Conservation (phyloP, 1,139 yeast species). For the Martiniozyma asiatica region DNA sequence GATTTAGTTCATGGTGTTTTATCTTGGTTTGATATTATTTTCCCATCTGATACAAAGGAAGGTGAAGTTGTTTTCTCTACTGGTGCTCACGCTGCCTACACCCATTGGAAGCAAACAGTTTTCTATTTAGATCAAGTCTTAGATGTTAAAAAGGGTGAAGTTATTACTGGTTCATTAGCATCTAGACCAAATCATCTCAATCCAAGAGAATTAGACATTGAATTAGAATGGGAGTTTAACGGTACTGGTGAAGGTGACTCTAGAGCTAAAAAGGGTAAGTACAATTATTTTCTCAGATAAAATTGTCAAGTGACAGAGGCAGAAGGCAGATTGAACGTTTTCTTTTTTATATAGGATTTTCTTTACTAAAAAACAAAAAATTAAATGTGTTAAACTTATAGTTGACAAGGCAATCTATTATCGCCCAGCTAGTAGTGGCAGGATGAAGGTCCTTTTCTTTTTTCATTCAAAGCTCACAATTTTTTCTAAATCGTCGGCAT, state of each 20-base stretch:
- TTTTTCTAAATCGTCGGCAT: constrained; percentile 32
- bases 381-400: too few species aligned
- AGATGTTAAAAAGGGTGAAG: constrained; percentile 68
- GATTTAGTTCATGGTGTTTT: constrained; percentile 83
- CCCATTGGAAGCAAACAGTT: constrained; percentile 97
- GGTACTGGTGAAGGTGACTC: constrained; percentile 40
- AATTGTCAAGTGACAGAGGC: too few species aligned
- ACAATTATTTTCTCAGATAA: constrained; percentile 56
- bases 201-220: constrained; percentile 79
- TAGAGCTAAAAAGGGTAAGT: constrained; percentile 43
- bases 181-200: constrained; percentile 67
- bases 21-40: constrained; percentile 91
- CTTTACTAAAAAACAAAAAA: too few species aligned
- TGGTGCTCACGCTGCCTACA: constrained; percentile 71
- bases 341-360: too few species aligned
- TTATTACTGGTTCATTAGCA: constrained; percentile 56
- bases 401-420: too few species aligned
- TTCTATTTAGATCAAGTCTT: constrained; percentile 80
- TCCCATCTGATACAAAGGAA: constrained; percentile 38
- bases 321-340: too few species aligned
- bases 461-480: too few species aligned
- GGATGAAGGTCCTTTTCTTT: too few species aligned
- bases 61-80: constrained; percentile 50
- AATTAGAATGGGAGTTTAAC: constrained; percentile 44
- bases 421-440: too few species aligned